Conservation (phyloP, 176 grass and related monocot species). For the Secale cereale region DNA sequence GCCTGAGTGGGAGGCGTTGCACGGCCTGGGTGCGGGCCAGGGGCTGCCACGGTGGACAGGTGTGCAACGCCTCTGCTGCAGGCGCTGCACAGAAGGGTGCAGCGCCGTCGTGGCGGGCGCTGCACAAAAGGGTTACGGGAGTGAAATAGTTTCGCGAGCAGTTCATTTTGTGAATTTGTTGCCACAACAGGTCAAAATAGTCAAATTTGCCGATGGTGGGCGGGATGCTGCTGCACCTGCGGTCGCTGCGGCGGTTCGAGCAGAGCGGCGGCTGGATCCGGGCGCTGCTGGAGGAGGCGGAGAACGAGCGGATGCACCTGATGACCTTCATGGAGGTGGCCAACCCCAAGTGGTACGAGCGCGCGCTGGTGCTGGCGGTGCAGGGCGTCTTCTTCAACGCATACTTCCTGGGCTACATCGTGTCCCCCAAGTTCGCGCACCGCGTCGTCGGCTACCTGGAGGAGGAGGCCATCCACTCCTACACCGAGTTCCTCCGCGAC, state of each 20-base stretch:
- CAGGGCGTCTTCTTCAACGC: slow-evolving; percentile 28
- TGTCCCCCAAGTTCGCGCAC: slow-evolving; percentile 69
- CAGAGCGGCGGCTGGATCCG: slow-evolving; percentile 79
- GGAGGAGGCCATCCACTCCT: slow-evolving; percentile 85
- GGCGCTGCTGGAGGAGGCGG: slow-evolving; percentile 64
- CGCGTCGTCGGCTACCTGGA: slow-evolving; percentile 80
- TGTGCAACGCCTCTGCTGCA: too few relatives aligned
- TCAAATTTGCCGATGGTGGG: too few relatives aligned
- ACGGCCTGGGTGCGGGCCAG: too few relatives aligned
- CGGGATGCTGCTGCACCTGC: slow-evolving; percentile 74
- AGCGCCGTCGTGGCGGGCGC: too few relatives aligned
- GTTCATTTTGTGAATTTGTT: too few relatives aligned
- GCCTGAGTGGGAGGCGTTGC: too few relatives aligned
- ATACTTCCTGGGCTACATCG: slow-evolving; percentile 34
- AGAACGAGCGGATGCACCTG: slow-evolving; percentile 85
- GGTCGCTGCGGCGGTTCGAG: slow-evolving; percentile 70
- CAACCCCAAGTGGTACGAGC: slow-evolving; percentile 61
- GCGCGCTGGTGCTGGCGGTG: background rate
- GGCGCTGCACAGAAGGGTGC: too few relatives aligned
- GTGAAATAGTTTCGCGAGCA: too few relatives aligned
- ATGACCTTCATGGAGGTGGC: slow-evolving; percentile 92
- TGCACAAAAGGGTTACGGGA: too few relatives aligned
- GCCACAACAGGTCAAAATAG: too few relatives aligned
- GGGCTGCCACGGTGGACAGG: too few relatives aligned
- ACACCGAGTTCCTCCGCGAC: slow-evolving; percentile 74